phyloP scores from a whole-genome alignment of 306 rosid species.

The Lathyrus aphaca region DNA sequence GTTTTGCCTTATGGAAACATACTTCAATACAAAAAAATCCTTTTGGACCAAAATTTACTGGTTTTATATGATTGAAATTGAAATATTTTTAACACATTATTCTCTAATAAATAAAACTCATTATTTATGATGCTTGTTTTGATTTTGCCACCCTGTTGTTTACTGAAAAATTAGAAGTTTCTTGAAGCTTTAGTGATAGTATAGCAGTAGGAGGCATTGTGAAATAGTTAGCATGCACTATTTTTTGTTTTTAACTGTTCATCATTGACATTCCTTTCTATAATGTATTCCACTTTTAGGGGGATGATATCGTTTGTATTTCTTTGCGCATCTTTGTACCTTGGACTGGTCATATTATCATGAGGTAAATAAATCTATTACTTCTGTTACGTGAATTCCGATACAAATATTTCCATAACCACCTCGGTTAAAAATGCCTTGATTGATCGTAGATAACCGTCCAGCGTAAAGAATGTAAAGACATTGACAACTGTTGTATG shows the following conservation, averaged over 20 bases:
- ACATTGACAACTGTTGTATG: neutral
- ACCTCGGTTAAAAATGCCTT: neutral
- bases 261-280: slow-evolving; percentile 22
- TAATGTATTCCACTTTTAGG: slow-evolving; percentile 44
- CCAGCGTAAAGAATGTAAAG: slow-evolving; percentile 5
- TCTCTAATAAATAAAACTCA: neutral
- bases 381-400: neutral
- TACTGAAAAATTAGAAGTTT: neutral
- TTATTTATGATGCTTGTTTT: slow-evolving; percentile 5
- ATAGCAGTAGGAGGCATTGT: neutral
- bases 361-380: slow-evolving; percentile 49
- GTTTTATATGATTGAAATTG: slow-evolving; percentile 23
- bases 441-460: neutral
- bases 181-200: neutral
- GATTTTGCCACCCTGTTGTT: slow-evolving; percentile 5
- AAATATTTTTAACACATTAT: slow-evolving; percentile 1
- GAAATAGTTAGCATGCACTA: slow-evolving; percentile 3
- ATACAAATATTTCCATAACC: neutral
- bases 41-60: neutral
- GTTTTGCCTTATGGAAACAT: slow-evolving; percentile 31
- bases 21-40: slow-evolving; percentile 18
- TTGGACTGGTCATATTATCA: slow-evolving; percentile 62
- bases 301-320: slow-evolving; percentile 55
- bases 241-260: neutral
- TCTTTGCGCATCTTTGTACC: slow-evolving; percentile 55